phyloP scores from a whole-genome alignment of 176 grass and related monocot genomes.

The Secale cereale region DNA sequence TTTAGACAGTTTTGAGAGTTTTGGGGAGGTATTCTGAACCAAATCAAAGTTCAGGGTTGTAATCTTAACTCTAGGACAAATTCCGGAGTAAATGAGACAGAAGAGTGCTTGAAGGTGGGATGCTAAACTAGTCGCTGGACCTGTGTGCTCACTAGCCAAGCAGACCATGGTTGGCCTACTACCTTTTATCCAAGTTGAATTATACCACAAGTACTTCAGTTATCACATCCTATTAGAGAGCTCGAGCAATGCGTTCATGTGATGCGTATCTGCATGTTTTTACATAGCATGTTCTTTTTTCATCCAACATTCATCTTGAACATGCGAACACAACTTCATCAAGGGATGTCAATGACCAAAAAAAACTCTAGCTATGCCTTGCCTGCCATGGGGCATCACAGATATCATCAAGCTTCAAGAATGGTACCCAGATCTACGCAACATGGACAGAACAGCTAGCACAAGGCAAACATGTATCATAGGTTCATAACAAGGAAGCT shows the following conservation, averaged over 20 bases:
- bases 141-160: background rate
- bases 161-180: background rate
- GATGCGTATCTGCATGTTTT: background rate
- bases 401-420: background rate
- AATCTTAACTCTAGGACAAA: background rate
- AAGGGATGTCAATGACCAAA: slow-evolving; percentile 10
- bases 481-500: background rate
- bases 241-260: background rate
- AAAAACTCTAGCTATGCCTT: background rate
- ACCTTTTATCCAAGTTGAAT: slow-evolving; percentile 2
- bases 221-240: background rate
- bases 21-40: too few species aligned
- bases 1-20: too few species aligned
- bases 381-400: background rate
- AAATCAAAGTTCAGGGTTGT: background rate
- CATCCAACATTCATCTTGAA: slow-evolving; percentile 12
- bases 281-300: background rate
- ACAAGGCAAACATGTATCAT: background rate
- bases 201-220: background rate
- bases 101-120: slow-evolving; percentile 1
- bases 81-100: background rate
- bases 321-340: background rate
- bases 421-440: background rate
- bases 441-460: background rate
- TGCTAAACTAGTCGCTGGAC: background rate